Evolutionary conservation across 1,139 yeast genomes (phyloP), one percentile per base, ranked within the genome.

Genomic region (Entelexis paramagnoliae): DNA sequence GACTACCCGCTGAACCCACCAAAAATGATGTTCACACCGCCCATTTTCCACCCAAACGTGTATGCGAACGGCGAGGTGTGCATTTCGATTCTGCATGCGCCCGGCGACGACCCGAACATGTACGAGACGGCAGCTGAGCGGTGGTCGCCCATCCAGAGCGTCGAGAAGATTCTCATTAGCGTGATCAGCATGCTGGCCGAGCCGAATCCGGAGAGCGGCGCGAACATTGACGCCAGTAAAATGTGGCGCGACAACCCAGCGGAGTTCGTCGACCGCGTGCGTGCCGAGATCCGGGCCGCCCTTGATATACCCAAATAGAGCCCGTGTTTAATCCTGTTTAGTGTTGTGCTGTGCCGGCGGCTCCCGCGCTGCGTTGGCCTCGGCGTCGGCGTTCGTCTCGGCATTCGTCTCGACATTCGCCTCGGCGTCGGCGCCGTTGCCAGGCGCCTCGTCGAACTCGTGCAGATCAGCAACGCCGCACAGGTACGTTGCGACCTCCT

Each of bases 61-160:
- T 91, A 89, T 66, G 80, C 86, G 51, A 95, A 89, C 66, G 98
- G 98, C 2, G 87, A 86, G 28, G 98, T 91, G 8, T 91, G 98
- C 68, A 91, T 91, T 51, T 87, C 96, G 24, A 91, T 91, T 55
- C 73, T 91, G 58, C 98, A 91, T 65, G 80, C 96, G 2, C 95
- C 97, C 0, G 98, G 98, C 13, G 95, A 89, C 62, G 98, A 91
- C 67, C 97, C 98, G 26, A 80, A 88, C 66, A 89, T 83, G 74
- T 91, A 91, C 68, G 98, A 91, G 66, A 69, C 86, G 33, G 95
- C 97, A 0, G 93, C 89, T 59, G 98, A 91, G 68, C 74, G 98
- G 58, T 91, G 98, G 98, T 84, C 95, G 8, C 98, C 98, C 0
- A 91, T 91, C 43, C 98, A 91, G 66, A 85, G 95, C 63, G 89